These are phyloP conservation scores for Handroanthus guayacan DNA, from an alignment of 257 asterid species.

Conservation along the genomic window DNA sequence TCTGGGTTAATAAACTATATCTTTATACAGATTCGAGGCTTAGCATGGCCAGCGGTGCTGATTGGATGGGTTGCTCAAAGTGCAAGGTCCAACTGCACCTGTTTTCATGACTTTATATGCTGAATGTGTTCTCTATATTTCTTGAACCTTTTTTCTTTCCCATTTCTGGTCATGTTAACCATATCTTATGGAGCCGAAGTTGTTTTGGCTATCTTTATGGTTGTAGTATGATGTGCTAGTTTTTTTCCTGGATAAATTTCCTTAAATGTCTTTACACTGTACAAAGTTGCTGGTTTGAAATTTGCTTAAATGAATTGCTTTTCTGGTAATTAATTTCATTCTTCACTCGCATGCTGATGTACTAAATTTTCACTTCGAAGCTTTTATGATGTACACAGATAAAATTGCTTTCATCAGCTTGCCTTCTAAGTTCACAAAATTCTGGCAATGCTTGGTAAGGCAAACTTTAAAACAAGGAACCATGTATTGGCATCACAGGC, in stretches of 20 bases:
- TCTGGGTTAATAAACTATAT: slow-evolving; percentile 32
- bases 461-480: slow-evolving; percentile 24
- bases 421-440: slow-evolving; percentile 4
- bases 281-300: slow-evolving; percentile 8
- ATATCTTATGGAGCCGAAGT: slow-evolving; percentile 8
- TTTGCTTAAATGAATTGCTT: slow-evolving; percentile 17
- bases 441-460: slow-evolving; percentile 3
- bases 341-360: slow-evolving; percentile 14
- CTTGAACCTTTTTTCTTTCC: slow-evolving; percentile 12
- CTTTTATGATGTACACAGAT: slow-evolving; percentile 13
- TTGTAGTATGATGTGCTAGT: background rate
- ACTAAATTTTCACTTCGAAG: slow-evolving; percentile 15
- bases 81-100: slow-evolving; percentile 68
- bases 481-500: slow-evolving; percentile 10
- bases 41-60: slow-evolving; percentile 96
- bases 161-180: slow-evolving; percentile 17
- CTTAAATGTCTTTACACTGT: slow-evolving; percentile 4
- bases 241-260: slow-evolving; percentile 24
- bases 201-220: slow-evolving; percentile 8
- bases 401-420: slow-evolving; percentile 8
- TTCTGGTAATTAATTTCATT: slow-evolving; percentile 12
- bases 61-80: slow-evolving; percentile 99
- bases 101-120: slow-evolving; percentile 22
- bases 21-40: slow-evolving; percentile 80
- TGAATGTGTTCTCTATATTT: slow-evolving; percentile 27